A percentile compares a stretch with the other conserved stretches of the same genome.
Evolutionary conservation across 2,329 filamentous ascomycete genomes (phyloP).

Genomic region (Bipolaris victoriae): DNA sequence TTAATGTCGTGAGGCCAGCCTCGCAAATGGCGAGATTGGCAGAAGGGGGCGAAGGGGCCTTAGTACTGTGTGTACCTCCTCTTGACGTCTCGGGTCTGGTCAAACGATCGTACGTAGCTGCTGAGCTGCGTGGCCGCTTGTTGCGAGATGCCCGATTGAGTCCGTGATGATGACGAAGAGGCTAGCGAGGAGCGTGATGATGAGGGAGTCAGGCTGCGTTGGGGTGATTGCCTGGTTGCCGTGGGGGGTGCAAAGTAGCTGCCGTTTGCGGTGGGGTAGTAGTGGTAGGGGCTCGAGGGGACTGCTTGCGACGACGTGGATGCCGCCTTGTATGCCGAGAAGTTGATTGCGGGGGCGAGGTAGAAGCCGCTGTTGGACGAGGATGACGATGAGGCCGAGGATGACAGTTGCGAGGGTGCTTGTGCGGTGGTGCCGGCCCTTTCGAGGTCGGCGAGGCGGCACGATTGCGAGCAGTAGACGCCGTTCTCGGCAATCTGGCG

Average conservation of each 20-base stretch:
- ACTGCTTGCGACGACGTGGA: constrained; percentile 56
- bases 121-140: constrained; percentile 80
- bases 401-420: constrained; percentile 55
- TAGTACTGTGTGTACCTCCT: constrained; percentile 49
- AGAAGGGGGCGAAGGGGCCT: neutral
- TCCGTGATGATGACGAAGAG: constrained; percentile 73
- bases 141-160: constrained; percentile 67
- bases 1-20: constrained; percentile 30
- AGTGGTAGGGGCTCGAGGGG: constrained; percentile 54
- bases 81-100: constrained; percentile 72
- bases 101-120: constrained; percentile 87
- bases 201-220: constrained; percentile 61
- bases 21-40: neutral
- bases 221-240: constrained; percentile 37
- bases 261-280: constrained; percentile 43
- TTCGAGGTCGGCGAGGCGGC: constrained; percentile 86
- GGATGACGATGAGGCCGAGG: constrained; percentile 59
- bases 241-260: constrained; percentile 48
- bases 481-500: constrained; percentile 77
- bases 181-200: constrained; percentile 85
- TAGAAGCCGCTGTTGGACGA: constrained; percentile 65
- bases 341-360: constrained; percentile 78
- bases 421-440: constrained; percentile 58
- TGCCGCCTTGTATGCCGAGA: constrained; percentile 67
- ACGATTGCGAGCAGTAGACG: constrained; percentile 91